Evolutionary conservation across 352 stramenopile species (phyloP).

Genomic region (Phytopythium boreale): DNA sequence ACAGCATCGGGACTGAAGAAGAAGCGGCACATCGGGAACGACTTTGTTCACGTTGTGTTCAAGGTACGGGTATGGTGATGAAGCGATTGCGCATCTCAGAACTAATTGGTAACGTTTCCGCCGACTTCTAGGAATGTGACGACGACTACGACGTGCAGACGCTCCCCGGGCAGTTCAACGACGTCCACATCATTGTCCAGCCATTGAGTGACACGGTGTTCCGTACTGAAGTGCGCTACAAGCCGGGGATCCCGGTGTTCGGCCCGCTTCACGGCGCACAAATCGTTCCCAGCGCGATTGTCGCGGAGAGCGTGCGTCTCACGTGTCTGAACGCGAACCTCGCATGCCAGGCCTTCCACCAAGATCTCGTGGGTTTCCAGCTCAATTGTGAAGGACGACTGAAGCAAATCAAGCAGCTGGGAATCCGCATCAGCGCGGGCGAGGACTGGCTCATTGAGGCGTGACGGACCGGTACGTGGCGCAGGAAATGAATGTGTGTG

Average conservation of each 20-base stretch:
- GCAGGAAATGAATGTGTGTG: too few species aligned
- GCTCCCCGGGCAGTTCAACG: slow-evolving; percentile 81
- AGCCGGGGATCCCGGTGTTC: slow-evolving; percentile 69
- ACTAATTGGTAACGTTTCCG: neutral
- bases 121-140: slow-evolving; percentile 58
- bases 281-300: slow-evolving; percentile 53
- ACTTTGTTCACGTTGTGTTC: slow-evolving; percentile 87
- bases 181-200: slow-evolving; percentile 86
- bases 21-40: slow-evolving; percentile 88
- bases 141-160: slow-evolving; percentile 73
- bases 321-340: slow-evolving; percentile 84
- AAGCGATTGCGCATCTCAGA: neutral
- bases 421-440: slow-evolving; percentile 26
- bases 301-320: slow-evolving; percentile 68
- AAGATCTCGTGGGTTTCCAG: slow-evolving; percentile 76
- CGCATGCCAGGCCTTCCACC: slow-evolving; percentile 79
- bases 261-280: slow-evolving; percentile 73
- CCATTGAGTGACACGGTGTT: slow-evolving; percentile 74
- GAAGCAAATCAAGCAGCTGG: slow-evolving; percentile 87
- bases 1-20: slow-evolving; percentile 54
- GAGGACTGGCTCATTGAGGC: slow-evolving; percentile 8
- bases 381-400: slow-evolving; percentile 81
- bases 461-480: neutral
- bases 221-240: slow-evolving; percentile 68
- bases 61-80: slow-evolving; percentile 30